Percentiles rank a stretch among this genome's conserved stretches.
These are phyloP conservation scores for Alnus rubra DNA, from an alignment of 306 rosid genomes.

Conservation along the genomic window DNA sequence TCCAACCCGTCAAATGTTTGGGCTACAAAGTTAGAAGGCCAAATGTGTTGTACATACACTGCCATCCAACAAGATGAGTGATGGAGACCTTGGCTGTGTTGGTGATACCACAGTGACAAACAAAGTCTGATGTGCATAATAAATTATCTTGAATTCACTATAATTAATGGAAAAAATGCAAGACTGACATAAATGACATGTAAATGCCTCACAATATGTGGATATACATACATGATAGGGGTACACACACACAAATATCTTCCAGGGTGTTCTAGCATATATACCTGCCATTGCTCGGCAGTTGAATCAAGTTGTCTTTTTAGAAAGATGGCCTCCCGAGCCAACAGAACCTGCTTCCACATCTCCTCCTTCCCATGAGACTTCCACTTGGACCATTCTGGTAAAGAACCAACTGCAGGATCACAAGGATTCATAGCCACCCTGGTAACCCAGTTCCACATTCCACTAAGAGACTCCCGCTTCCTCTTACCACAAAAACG, in stretches of 20 bases:
- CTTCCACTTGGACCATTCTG: constrained; percentile 64
- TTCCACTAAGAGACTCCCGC: constrained; percentile 39
- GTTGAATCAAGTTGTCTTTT: constrained; percentile 40
- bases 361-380: constrained; percentile 38
- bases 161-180: not conserved
- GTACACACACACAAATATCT: not conserved
- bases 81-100: not conserved
- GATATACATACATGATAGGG: not conserved
- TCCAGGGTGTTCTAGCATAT: constrained; percentile 1
- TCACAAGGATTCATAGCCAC: constrained; percentile 64
- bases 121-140: not conserved
- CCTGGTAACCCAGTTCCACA: constrained; percentile 55
- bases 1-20: not conserved
- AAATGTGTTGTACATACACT: not conserved
- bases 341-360: constrained; percentile 69
- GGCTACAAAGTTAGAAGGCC: not conserved
- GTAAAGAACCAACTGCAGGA: constrained; percentile 52
- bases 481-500: constrained; percentile 37
- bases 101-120: not conserved
- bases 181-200: not conserved
- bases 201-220: not conserved
- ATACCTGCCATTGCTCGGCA: constrained; percentile 69
- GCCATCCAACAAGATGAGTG: not conserved
- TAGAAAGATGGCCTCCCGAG: constrained; percentile 53
- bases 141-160: not conserved